These are phyloP conservation scores for Trichoderma lentiforme DNA, from an alignment of 2,329 filamentous ascomycete genomes.

Conservation along the genomic window DNA sequence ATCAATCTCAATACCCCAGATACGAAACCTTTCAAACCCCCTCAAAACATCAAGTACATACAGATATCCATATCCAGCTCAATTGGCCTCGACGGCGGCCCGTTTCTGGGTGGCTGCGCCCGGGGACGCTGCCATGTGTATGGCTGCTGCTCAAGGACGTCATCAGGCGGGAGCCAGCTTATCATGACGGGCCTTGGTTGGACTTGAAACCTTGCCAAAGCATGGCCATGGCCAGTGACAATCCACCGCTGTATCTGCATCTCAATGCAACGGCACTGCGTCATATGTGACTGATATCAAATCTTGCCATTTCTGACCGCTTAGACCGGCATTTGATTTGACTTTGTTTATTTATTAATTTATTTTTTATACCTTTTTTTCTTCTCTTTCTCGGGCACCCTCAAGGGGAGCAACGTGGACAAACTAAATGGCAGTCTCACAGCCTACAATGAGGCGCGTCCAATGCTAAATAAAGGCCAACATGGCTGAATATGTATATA, in stretches of 20 bases:
- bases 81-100: background rate
- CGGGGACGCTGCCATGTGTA: background rate
- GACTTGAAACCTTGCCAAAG: constrained; percentile 1
- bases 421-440: background rate
- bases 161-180: constrained; percentile 11
- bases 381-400: background rate
- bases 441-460: background rate
- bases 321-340: background rate
- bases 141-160: constrained; percentile 10
- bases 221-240: background rate
- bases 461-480: background rate
- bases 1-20: background rate
- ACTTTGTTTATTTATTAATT: background rate
- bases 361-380: background rate
- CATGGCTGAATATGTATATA: background rate
- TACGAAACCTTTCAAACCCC: background rate
- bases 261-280: constrained; percentile 1
- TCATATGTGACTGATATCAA: background rate
- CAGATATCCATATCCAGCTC: background rate
- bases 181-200: background rate
- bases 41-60: background rate
- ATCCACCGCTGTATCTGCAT: background rate
- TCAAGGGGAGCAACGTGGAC: background rate
- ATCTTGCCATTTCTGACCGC: background rate
- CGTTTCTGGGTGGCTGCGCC: background rate